Percentiles rank a stretch among this genome's conserved stretches.
phyloP scores from a whole-genome alignment of 768 basidiomycete genomes.

The Trametes sanguinea region DNA sequence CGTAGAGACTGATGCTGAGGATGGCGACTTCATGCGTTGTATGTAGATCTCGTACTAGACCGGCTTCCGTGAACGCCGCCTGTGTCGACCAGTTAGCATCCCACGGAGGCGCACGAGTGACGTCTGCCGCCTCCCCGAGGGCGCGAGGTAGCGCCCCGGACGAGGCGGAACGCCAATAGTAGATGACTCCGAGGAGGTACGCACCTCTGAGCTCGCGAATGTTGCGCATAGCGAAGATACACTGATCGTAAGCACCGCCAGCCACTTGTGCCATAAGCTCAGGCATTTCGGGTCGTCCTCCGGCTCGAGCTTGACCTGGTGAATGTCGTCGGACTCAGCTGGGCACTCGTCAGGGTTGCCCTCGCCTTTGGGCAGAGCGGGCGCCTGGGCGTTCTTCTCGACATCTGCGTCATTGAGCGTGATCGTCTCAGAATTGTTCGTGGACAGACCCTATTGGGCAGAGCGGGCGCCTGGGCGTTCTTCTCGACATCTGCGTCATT shows the following conservation, averaged over 20 bases:
- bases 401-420: slow-evolving; percentile 14
- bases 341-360: not conserved
- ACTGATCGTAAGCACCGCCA: slow-evolving; percentile 29
- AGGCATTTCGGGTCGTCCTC: slow-evolving; percentile 32
- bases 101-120: not conserved
- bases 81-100: slow-evolving; percentile 23
- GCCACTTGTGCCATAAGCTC: slow-evolving; percentile 27
- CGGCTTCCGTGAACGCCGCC: slow-evolving; percentile 66
- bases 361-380: slow-evolving; percentile 4
- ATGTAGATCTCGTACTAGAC: slow-evolving; percentile 52
- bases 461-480: slow-evolving; percentile 5
- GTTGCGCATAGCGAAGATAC: slow-evolving; percentile 36
- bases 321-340: slow-evolving; percentile 8
- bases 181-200: slow-evolving; percentile 26
- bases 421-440: slow-evolving; percentile 10
- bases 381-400: slow-evolving; percentile 16
- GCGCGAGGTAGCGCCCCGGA: not conserved
- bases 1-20: slow-evolving; percentile 49
- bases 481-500: slow-evolving; percentile 18
- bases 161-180: too few species aligned
- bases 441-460: too few species aligned
- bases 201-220: slow-evolving; percentile 57
- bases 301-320: slow-evolving; percentile 25
- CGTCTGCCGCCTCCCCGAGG: not conserved
- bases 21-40: slow-evolving; percentile 55